Percentiles rank a stretch among this genome's conserved stretches.
Evolutionary conservation across 2,329 filamentous ascomycete species (phyloP).

Genomic region (Paracoccidioides lutzii): DNA sequence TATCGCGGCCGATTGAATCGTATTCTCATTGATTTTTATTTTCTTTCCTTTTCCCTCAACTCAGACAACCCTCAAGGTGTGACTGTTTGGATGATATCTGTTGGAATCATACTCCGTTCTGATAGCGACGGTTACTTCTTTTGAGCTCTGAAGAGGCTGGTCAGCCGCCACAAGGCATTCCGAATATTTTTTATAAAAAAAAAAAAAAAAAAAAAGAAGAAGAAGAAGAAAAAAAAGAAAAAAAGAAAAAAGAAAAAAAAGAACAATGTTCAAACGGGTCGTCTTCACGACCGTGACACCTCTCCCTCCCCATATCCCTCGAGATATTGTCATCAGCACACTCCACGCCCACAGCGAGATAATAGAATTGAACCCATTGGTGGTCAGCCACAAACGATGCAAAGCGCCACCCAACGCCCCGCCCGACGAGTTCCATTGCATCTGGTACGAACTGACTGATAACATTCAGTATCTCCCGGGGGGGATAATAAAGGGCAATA

Average conservation of each 20-base stretch:
- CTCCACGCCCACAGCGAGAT: constrained; percentile 69
- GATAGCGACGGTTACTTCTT: too few species aligned
- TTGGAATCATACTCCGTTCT: too few species aligned
- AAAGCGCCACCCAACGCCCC: constrained; percentile 53
- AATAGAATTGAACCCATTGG: constrained; percentile 78
- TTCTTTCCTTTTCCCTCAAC: too few species aligned
- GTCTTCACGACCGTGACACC: constrained; percentile 69
- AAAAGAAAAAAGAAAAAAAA: neutral
- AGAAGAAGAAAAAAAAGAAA: neutral
- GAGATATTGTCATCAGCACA: constrained; percentile 58
- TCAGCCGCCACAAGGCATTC: too few species aligned
- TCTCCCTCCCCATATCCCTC: constrained; percentile 54
- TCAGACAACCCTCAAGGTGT: too few species aligned
- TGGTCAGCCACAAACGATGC: constrained; percentile 58
- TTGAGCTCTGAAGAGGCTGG: too few species aligned
- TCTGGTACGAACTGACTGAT: constrained; percentile 72
- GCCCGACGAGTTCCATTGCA: constrained; percentile 56
- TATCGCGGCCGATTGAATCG: too few species aligned
- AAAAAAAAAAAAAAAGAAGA: too few species aligned
- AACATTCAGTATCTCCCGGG: constrained; percentile 63
- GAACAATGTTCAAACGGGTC: constrained; percentile 53
- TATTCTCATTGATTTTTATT: too few species aligned
- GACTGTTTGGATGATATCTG: too few species aligned
- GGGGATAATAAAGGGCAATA: constrained; percentile 48
- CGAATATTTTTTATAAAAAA: too few species aligned